Evolutionary conservation across 2,329 filamentous ascomycete genomes (phyloP).

Genomic region (Raffaelea albimanens): DNA sequence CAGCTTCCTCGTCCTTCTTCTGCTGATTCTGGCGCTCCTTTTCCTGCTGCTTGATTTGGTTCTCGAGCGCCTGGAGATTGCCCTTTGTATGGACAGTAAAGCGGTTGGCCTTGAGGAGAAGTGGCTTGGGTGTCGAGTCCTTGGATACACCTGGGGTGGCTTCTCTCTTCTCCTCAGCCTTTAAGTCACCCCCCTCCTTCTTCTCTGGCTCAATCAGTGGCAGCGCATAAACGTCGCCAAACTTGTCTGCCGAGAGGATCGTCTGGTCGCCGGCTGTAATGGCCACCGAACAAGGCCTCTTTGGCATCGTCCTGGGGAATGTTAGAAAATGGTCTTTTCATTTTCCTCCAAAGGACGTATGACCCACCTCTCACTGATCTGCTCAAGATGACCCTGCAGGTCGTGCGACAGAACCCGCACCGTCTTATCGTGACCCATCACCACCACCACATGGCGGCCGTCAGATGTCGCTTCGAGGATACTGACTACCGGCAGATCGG

Average conservation of each 20-base stretch:
- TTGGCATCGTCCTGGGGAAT: constrained; percentile 64
- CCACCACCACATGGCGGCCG: constrained; percentile 60
- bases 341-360: no score
- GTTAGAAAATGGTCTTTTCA: constrained; percentile 7
- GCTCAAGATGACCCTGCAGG: constrained; percentile 47
- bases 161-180: background rate
- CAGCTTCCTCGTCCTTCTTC: constrained; percentile 7
- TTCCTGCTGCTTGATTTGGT: constrained; percentile 42
- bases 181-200: constrained; percentile 7
- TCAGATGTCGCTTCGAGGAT: constrained; percentile 55
- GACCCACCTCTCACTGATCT: constrained; percentile 64
- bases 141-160: background rate
- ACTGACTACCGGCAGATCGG: constrained; percentile 56
- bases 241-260: constrained; percentile 85
- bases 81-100: constrained; percentile 56
- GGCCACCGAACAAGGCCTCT: constrained; percentile 70
- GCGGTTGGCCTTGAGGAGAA: constrained; percentile 35
- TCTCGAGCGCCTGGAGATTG: constrained; percentile 50
- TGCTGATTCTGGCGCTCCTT: constrained; percentile 11
- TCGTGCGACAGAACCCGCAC: constrained; percentile 72
- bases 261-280: constrained; percentile 60
- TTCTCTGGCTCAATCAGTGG: constrained; percentile 47
- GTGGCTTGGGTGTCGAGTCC: constrained; percentile 30
- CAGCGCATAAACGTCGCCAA: constrained; percentile 88
- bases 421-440: constrained; percentile 87